phyloP scores from a whole-genome alignment of 306 rosid species.

The Rosa rugosa region DNA sequence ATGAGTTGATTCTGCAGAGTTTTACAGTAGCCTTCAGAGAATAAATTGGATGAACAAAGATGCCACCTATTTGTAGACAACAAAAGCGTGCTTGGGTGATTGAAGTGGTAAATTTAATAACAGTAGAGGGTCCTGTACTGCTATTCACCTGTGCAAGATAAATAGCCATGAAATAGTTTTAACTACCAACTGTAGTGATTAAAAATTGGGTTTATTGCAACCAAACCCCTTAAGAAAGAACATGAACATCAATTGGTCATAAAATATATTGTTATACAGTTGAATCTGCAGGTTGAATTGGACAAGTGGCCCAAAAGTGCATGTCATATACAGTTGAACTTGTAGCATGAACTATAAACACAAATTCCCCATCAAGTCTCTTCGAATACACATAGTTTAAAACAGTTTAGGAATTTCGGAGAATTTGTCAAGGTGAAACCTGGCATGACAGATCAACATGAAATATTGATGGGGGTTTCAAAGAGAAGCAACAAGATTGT shows the following conservation, averaged over 20 bases:
- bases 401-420: not conserved
- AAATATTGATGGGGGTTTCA: not conserved
- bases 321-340: conserved; percentile 28
- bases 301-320: conserved; percentile 14
- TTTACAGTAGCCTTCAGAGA: not conserved
- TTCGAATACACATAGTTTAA: not conserved
- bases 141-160: not conserved
- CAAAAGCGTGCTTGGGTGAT: not conserved
- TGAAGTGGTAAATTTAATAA: not conserved
- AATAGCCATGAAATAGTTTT: conserved; percentile 12
- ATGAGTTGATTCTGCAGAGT: conserved; percentile 3
- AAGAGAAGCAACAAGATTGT: not conserved
- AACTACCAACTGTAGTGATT: conserved; percentile 1
- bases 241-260: conserved; percentile 4
- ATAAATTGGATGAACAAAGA: not conserved
- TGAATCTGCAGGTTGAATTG: conserved; percentile 11
- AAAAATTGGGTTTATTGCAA: not conserved
- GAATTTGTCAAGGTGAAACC: conserved; percentile 5
- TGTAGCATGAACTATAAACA: conserved; percentile 21
- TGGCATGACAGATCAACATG: not conserved
- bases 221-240: conserved; percentile 5
- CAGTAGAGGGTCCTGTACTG: conserved; percentile 3
- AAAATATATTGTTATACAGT: not conserved
- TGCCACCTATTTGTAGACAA: not conserved
- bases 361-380: conserved; percentile 15